Evolutionary conservation across 768 basidiomycete species (phyloP).

Genomic region (Pisolithus albus): DNA sequence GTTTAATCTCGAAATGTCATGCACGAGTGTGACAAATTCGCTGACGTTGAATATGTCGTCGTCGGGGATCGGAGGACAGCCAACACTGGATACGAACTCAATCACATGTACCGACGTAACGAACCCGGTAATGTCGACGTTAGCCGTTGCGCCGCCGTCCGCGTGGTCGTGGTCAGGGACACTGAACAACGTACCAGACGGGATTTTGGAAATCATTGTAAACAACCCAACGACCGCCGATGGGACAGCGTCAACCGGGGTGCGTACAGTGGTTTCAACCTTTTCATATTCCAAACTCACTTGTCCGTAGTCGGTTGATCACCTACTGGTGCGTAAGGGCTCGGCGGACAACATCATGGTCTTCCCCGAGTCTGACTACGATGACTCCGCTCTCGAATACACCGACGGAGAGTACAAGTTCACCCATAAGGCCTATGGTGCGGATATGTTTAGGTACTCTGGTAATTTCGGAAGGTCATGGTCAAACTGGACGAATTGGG

Average conservation of each 20-base stretch:
- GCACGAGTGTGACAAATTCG: constrained; percentile 54
- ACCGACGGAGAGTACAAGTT: constrained; percentile 65
- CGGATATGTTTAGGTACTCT: constrained; percentile 82
- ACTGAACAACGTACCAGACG: constrained; percentile 70
- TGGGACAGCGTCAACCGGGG: constrained; percentile 46
- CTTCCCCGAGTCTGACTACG: constrained; percentile 81
- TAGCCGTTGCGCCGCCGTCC: constrained; percentile 53
- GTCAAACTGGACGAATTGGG: constrained; percentile 62
- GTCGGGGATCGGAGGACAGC: constrained; percentile 52
- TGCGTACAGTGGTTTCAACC: constrained; percentile 28
- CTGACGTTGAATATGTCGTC: constrained; percentile 65
- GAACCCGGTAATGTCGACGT: constrained; percentile 39
- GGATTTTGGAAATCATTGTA: constrained; percentile 69
- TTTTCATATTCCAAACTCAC: constrained; percentile 1
- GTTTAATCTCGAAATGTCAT: constrained; percentile 75
- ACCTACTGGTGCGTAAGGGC: constrained; percentile 78
- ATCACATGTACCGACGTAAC: constrained; percentile 42
- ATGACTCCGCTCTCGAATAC: constrained; percentile 48
- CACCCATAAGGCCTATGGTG: constrained; percentile 77
- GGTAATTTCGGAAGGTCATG: constrained; percentile 65
- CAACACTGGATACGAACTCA: constrained; percentile 42
- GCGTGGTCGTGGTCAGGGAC: constrained; percentile 72
- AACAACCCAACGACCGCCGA: constrained; percentile 43
- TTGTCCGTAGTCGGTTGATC: constrained; percentile 52
- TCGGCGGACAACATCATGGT: constrained; percentile 69